Percentiles rank a stretch among this genome's conserved stretches.
Conservation (phyloP, 2,329 filamentous ascomycete genomes). For the Alternaria sp. region DNA sequence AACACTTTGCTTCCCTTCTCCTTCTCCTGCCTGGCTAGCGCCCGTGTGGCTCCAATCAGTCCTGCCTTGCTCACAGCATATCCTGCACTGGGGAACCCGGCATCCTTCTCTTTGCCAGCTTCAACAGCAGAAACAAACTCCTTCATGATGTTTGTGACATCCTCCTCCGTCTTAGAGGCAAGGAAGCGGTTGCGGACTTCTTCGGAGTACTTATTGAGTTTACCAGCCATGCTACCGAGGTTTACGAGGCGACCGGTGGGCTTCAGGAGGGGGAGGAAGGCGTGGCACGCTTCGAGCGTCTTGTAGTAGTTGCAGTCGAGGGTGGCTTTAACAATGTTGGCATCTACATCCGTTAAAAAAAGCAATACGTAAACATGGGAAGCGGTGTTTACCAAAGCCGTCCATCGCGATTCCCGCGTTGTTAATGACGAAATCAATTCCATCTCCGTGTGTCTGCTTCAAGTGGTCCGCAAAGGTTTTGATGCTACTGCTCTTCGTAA, state of each 20-base stretch:
- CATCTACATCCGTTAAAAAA: constrained; percentile 41
- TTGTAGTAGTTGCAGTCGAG: constrained; percentile 63
- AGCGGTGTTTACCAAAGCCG: constrained; percentile 52
- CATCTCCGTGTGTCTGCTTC: constrained; percentile 57
- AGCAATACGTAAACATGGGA: no score
- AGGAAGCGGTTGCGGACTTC: constrained; percentile 56
- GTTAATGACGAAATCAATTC: constrained; percentile 64
- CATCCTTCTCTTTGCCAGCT: constrained; percentile 56
- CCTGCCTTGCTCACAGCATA: constrained; percentile 61
- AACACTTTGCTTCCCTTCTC: constrained; percentile 47
- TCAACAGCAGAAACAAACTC: constrained; percentile 59
- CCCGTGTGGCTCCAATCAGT: constrained; percentile 54
- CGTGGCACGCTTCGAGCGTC: constrained; percentile 57
- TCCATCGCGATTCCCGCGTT: constrained; percentile 61
- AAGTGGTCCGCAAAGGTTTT: constrained; percentile 54
- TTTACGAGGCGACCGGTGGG: constrained; percentile 59
- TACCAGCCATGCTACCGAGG: constrained; percentile 57
- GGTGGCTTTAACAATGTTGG: constrained; percentile 59
- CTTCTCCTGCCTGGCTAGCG: constrained; percentile 48
- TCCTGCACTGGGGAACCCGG: constrained; percentile 60
- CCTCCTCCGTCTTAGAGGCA: constrained; percentile 50
- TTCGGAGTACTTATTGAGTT: constrained; percentile 59
- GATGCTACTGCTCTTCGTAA: constrained; percentile 58
- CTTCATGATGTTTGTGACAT: constrained; percentile 60
- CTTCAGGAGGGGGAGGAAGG: constrained; percentile 59